These are phyloP conservation scores for Solanum lycopersicoides DNA, from an alignment of 257 asterid species.

Conservation along the genomic window DNA sequence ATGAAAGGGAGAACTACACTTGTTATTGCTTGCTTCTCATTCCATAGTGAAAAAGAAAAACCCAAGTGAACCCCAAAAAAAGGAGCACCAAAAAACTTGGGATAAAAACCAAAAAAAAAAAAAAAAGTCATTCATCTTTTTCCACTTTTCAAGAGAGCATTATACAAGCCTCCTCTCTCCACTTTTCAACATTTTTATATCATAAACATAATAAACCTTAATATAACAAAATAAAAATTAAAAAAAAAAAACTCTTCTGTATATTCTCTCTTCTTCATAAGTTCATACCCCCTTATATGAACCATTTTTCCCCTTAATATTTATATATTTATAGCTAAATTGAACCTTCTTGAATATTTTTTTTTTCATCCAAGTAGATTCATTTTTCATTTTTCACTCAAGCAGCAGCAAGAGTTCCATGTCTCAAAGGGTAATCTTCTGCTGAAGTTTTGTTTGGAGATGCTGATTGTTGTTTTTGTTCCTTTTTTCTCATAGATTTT, in stretches of 20 bases:
- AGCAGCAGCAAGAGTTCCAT: slow-evolving; percentile 69
- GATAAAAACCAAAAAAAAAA: neutral
- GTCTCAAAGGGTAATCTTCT: slow-evolving; percentile 33
- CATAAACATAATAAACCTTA: neutral
- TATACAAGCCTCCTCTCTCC: slow-evolving; percentile 10
- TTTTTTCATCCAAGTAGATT: neutral
- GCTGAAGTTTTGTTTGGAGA: slow-evolving; percentile 34
- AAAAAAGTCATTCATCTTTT: neutral
- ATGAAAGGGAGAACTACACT: neutral
- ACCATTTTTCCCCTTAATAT: neutral
- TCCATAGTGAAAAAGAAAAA: neutral
- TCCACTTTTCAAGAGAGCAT: neutral
- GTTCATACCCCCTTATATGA: neutral
- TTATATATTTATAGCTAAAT: neutral
- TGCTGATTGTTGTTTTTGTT: slow-evolving; percentile 31
- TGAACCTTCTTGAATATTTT: neutral
- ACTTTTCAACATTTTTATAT: slow-evolving; percentile 4
- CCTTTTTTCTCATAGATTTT: slow-evolving; percentile 4
- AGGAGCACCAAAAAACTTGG: neutral
- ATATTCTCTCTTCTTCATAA: neutral
- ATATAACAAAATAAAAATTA: neutral
- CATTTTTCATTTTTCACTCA: neutral
- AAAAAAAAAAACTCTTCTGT: neutral
- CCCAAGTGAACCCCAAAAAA: neutral
- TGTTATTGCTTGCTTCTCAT: neutral